Evolutionary conservation across 768 basidiomycete genomes (phyloP), one percentile per base, ranked within the genome.

Genomic region (Floccularia luteovirens): DNA sequence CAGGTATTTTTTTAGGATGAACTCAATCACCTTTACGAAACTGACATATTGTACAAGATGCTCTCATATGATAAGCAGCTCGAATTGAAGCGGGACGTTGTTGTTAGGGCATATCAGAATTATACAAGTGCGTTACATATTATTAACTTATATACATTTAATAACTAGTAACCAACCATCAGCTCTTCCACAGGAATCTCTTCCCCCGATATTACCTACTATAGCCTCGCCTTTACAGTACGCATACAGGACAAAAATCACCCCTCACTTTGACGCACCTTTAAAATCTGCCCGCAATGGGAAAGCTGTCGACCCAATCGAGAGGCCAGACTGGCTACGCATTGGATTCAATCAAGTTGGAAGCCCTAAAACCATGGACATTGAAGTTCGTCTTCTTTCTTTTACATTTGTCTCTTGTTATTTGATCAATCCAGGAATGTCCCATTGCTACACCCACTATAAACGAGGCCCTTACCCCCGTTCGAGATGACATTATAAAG

Each of bases 181-280:
- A 82, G 85, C 69, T 20, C 66, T 96, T 0, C 59, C 75, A 2
- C 52, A 69, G 2, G 54, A 70, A 0, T 57, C 65, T 0, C 62
- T 94, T 1, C 92, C 94, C 5, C 38, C 58, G 0, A 78, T 91
- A 14, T 70, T 72, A 27, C 61, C 79, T 0, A 96, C 92, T 0
- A 79, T 91, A 5, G 74, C 78, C n/a, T 91, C 89, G 0, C 96
- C 94, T 0, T 67, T 88, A 36, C 79, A 93, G 39, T 97, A 94
- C 56, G 77, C 72, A 38, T 99, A 99, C 57, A 79, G 94, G 23
- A 99, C 96, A 1, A 99, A 99, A 63, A 81, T 99, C 39, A 97
- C 96, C 0, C 96, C 96, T 0, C 96, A 99, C 57, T 98, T 98
- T 45, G 88, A 92, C 17, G 74, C 80, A 0, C 81, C 90, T 0